A percentile compares a stretch with the other conserved stretches of the same genome.
These are phyloP conservation scores for Plantago major DNA, from an alignment of 257 asterid genomes.

Conservation along the genomic window DNA sequence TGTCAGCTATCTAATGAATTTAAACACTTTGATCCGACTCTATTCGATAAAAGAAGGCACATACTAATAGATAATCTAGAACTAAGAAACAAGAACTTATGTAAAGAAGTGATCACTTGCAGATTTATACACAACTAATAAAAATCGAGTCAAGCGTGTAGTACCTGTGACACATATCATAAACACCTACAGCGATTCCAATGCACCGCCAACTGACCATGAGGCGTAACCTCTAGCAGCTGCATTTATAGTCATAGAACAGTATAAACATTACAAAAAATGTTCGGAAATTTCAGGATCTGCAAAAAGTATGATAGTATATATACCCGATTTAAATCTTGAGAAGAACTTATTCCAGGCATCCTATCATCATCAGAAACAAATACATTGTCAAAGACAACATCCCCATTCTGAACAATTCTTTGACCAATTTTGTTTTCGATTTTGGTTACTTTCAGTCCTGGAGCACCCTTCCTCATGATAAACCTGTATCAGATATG, in stretches of 20 bases:
- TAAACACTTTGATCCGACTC: not conserved
- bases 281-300: no score
- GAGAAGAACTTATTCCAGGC: conserved; percentile 9
- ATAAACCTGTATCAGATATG: conserved; percentile 6
- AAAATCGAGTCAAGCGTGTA: no score
- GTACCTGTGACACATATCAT: conserved; percentile 94
- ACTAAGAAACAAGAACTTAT: no score
- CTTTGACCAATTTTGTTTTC: conserved; percentile 54
- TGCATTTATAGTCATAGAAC: no score
- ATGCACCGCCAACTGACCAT: conserved; percentile 88
- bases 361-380: conserved; percentile 14
- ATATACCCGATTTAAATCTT: conserved; percentile 4
- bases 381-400: conserved; percentile 41
- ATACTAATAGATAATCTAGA: no score
- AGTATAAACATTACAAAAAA: no score
- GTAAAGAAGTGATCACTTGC: no score
- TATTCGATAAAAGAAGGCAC: no score
- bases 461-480: conserved; percentile 31
- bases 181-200: conserved; percentile 93
- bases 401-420: conserved; percentile 60
- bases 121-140: not conserved
- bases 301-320: not conserved
- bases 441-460: conserved; percentile 51
- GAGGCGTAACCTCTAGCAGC: conserved; percentile 71
- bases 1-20: not conserved